Base-by-base conservation (phyloP, 2,329 filamentous ascomycete species). In the Penicillium sp. region DNA sequence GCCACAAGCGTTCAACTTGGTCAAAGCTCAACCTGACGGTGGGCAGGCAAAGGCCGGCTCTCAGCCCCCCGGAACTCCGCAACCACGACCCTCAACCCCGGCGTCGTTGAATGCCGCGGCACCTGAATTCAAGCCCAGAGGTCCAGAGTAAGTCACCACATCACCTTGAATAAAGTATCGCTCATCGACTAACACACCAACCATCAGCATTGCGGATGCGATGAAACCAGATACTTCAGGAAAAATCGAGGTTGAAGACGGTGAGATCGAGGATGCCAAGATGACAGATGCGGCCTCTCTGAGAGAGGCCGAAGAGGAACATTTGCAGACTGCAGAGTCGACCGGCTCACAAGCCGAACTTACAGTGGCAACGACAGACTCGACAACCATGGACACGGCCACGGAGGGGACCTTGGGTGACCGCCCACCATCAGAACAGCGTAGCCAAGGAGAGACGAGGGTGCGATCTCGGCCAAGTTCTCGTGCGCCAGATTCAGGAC, bases 231-330 rank as follows among this genome's bases (percentile, higher is more conserved):
- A 64, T 35, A 28, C 38, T 9, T 16, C 51, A 23, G 51, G 56
- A n/a, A 64, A 58, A 39, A 39, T 47, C 5, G 67, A 72, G 43
- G 66, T 70, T 10, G 68, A 70, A 40, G 69, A 71, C 51, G 69
- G 68, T 8, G 68, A 73, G 41, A 68, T 70, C 33, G 69, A 72
- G 48, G 71, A 72, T 48, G 65, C 68, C 5, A 70, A 66, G 41
- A 69, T 69, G 61, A 48, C 50, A 4, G 68, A 71, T 51, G 56
- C 49, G 10, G 37, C 53, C 4, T 34, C 46, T 18, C 40, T 47
- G 10, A 54, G 53, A 29, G 36, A 43, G 21, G 32, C 28, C 7
- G 56, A 54, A 19, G 37, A 50, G n/a, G 16, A 34, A 15, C 10
- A 9, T n/a, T n/a, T n/a, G 5, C 25, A 27, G 11, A 13, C 25